Base-by-base conservation (phyloP, 306 rosid species). In the Begonia peltatifolia region DNA sequence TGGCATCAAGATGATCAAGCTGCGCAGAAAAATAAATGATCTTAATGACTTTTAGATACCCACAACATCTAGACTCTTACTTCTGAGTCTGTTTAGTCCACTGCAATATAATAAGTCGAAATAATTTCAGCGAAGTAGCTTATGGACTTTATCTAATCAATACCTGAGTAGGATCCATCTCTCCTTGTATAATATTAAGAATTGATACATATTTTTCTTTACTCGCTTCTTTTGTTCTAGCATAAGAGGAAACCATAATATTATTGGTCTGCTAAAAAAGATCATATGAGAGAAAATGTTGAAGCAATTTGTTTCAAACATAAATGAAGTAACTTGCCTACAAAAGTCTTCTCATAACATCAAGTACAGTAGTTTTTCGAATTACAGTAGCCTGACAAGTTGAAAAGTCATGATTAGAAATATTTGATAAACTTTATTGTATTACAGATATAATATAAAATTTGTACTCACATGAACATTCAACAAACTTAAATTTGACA, bases 91-190 rank as follows among this genome's bases (percentile, higher is more conserved):
- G 9, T 7, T 20, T 20, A 20, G 23, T 20, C 23, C 23, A 2
- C 23, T 20, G 2, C 23, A 20, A 20, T 3, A 20, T 20, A 20
- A 20, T 0, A 20, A 20, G 23, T 20, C 3, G 2, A 20, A 20
- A 20, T 20, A 20, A 20, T 20, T 20, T 20, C 23, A 0, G 9
- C 6, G 38, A 30, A 30, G 38, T 30, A 30, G 38, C 38, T 7
- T 5, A 30, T 30, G 38, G 38, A 30, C 38, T 30, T 30, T 30
- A 30, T 5, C 16, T 3, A 22, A 55, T 13, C 56, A 61, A 44
- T 67, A 88, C 99, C 95, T 90, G 99, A 59, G 95, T 90, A 50
- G 99, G 99, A 61, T 86, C 99, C 56, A 90, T 94, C 77, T 90
- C 99, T 68, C 99, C 99, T 72, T 90, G 95, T 52, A 90, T 90